Evolutionary conservation across 2,329 filamentous ascomycete genomes (phyloP).

Genomic region (Aureobasidium melanogenum): DNA sequence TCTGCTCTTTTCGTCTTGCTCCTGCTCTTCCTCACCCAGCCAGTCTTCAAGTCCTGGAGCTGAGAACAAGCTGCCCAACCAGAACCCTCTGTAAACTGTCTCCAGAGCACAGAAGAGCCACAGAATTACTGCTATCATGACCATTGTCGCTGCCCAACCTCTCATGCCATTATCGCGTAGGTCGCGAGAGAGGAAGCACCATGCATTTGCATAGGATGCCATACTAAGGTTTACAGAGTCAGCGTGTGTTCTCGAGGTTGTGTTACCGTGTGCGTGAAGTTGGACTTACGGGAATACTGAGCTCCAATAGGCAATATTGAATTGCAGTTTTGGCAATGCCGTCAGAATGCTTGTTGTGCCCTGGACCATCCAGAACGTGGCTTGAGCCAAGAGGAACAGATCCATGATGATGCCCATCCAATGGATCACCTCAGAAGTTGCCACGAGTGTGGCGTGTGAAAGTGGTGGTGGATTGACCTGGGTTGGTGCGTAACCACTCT

Average conservation of each 20-base stretch:
- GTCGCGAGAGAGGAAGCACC: slow-evolving; percentile 15
- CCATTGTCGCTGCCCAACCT: slow-evolving; percentile 19
- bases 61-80: slow-evolving; percentile 18
- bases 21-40: slow-evolving; percentile 10
- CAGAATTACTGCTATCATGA: slow-evolving; percentile 14
- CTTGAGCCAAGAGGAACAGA: slow-evolving; percentile 17
- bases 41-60: slow-evolving; percentile 20
- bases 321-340: slow-evolving; percentile 14
- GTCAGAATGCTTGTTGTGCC: slow-evolving; percentile 14
- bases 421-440: slow-evolving; percentile 17
- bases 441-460: slow-evolving; percentile 9
- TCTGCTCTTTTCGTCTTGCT: slow-evolving; percentile 14
- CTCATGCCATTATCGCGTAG: slow-evolving; percentile 20
- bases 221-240: not conserved
- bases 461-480: slow-evolving; percentile 14
- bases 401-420: slow-evolving; percentile 19
- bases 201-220: slow-evolving; percentile 19
- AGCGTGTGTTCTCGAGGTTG: not conserved
- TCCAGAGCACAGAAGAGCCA: slow-evolving; percentile 20
- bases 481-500: slow-evolving; percentile 14
- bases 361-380: slow-evolving; percentile 21
- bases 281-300: slow-evolving; percentile 18
- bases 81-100: slow-evolving; percentile 17
- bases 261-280: not conserved
- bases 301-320: slow-evolving; percentile 21